Evolutionary conservation across 2,329 filamentous ascomycete genomes (phyloP).

Genomic region (Beauveria bassiana): DNA sequence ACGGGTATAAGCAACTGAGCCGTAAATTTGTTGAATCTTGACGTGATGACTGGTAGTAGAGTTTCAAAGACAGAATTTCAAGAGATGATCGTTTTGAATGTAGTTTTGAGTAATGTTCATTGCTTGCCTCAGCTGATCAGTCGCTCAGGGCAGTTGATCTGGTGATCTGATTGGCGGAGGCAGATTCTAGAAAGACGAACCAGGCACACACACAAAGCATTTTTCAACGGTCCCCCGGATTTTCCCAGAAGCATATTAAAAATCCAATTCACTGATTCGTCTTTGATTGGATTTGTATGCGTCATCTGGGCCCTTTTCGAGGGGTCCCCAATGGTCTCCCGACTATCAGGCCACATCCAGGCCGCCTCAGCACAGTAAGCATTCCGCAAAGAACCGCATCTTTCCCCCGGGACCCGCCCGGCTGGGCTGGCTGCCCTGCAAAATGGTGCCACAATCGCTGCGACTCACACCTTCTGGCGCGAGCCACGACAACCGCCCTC

Average conservation of each 20-base stretch:
- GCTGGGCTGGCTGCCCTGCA: neutral
- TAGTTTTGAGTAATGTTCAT: neutral
- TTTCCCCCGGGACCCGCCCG: neutral
- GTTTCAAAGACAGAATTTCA: neutral
- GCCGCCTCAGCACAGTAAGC: neutral
- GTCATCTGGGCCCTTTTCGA: neutral
- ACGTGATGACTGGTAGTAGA: neutral
- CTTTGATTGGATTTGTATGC: neutral
- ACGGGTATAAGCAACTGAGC: neutral
- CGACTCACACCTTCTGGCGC: neutral
- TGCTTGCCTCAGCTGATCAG: neutral
- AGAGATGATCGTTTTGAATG: neutral
- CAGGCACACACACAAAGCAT: no score
- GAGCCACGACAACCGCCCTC: neutral
- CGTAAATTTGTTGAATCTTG: neutral
- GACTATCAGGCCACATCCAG: constrained; percentile 1
- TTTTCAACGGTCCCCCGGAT: neutral
- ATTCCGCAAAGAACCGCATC: constrained; percentile 1
- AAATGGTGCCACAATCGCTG: constrained; percentile 9
- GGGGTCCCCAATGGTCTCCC: neutral
- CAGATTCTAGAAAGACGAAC: neutral
- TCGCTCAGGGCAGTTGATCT: neutral
- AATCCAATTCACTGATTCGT: neutral
- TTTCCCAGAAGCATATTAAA: neutral
- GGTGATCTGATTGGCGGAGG: no score